Base-by-base conservation (phyloP, 2,329 filamentous ascomycete species). In the Aspergillus quadricinctus region DNA sequence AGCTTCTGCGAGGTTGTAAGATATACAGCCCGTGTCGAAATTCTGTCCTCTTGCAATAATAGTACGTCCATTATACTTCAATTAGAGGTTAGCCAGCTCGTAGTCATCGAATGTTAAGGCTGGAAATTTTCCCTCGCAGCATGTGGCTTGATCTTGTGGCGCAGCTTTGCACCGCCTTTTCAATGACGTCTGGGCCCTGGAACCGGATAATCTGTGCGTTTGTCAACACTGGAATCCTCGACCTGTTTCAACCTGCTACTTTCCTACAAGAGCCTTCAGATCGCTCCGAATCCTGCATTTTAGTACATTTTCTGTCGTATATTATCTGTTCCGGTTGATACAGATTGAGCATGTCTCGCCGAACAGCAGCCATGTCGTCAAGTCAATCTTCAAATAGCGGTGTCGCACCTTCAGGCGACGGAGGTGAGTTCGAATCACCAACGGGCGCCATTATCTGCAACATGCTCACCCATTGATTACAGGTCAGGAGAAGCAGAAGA, bases 401-500 rank as follows among this genome's bases (percentile, higher is more conserved):
- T 65, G 64, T 61, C 62, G 62, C 68, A 53, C 60, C 65, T 57
- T 56, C 66, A 48, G 63, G 61, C 28, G 69, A 71, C 54, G 70
- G 70, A 66, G 71, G 72, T 74, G 63, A 59, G 70, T 64, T 61
- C 43, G 37, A 31, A 49, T 50, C 52, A 48, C 53, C 57, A 9
- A 17, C 54, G 46, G 54, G 28, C 52, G 37, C 21, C 50, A 49
- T 54, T 46, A 40, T 46, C 54, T 35, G 49, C 46, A 48, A 35
- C 41, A 53, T 50, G 50, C 46, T 37, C 49, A 45, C 66, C 64
- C 45, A 63, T 43, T 49, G 27, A 51, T 37, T 19, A n/a, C 57
- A 77, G 77, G 69, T 54, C 77, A 79, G 61, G 73, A 77, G 63
- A 79, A 79, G 67, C 78, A 81, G 65, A 78, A 76, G 57, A 76